These are phyloP conservation scores for Ganoderma lingzhi DNA, from an alignment of 1,284 basidiomycete genomes.

Conservation along the genomic window DNA sequence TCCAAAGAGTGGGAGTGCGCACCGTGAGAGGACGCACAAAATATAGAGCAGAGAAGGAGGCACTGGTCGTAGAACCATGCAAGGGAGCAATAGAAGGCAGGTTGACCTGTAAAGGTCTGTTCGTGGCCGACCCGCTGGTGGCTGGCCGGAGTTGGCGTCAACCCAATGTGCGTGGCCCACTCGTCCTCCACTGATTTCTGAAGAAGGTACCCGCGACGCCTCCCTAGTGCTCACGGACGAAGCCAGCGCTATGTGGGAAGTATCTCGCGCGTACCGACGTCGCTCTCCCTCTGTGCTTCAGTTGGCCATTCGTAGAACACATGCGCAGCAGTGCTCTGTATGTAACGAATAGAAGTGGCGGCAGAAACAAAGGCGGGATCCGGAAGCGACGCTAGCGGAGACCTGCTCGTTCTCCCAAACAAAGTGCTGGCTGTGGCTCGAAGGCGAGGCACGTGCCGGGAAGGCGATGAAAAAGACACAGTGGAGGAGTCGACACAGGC, in stretches of 20 bases:
- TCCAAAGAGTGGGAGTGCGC: slow-evolving; percentile 28
- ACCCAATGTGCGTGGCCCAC: slow-evolving; percentile 45
- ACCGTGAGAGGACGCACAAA: slow-evolving; percentile 18
- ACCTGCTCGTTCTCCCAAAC: slow-evolving; percentile 46
- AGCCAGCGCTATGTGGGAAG: slow-evolving; percentile 28
- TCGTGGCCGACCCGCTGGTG: slow-evolving; percentile 44
- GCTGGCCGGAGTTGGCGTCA: slow-evolving; percentile 20
- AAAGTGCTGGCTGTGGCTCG: slow-evolving; percentile 26
- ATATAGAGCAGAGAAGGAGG: slow-evolving; percentile 1
- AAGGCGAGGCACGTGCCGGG: slow-evolving; percentile 51
- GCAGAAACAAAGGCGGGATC: slow-evolving; percentile 46
- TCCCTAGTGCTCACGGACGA: slow-evolving; percentile 50
- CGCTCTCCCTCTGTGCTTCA: slow-evolving; percentile 47
- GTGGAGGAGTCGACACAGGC: slow-evolving; percentile 46
- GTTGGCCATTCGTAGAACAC: slow-evolving; percentile 23
- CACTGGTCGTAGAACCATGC: slow-evolving; percentile 30
- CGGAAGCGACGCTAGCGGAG: slow-evolving; percentile 55
- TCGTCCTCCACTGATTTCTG: slow-evolving; percentile 37
- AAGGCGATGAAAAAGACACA: slow-evolving; percentile 48
- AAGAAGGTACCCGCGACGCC: slow-evolving; percentile 49
- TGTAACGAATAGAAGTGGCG: slow-evolving; percentile 27
- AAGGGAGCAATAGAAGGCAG: slow-evolving; percentile 46
- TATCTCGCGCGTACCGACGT: slow-evolving; percentile 55
- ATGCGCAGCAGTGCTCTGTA: slow-evolving; percentile 41
- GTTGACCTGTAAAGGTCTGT: slow-evolving; percentile 46